phyloP scores from a whole-genome alignment of 106 monocot species.

The Acorus calamus region DNA sequence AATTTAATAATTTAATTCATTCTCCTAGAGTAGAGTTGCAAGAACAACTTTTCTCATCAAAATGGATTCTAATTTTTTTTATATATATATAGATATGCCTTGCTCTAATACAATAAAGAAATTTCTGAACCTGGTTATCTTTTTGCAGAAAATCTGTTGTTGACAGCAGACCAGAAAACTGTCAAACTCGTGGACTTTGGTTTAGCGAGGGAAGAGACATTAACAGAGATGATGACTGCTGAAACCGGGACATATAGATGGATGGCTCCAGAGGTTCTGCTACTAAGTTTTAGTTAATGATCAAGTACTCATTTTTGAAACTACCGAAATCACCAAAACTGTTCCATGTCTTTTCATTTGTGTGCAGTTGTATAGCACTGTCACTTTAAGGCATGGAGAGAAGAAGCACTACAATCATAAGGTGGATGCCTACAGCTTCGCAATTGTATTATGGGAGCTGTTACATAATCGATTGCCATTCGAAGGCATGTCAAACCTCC shows the following conservation, averaged over 20 bases:
- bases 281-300: background rate
- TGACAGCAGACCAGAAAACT: constrained; percentile 85
- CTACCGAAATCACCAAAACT: background rate
- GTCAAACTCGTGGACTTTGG: constrained; percentile 98
- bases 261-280: constrained; percentile 97
- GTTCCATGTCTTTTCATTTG: background rate
- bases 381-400: constrained; percentile 94
- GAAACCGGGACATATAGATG: constrained; percentile 98
- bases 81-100: too few species aligned
- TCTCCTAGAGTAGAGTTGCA: too few species aligned
- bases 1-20: too few species aligned
- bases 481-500: constrained; percentile 98
- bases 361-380: constrained; percentile 88
- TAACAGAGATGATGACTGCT: constrained; percentile 99
- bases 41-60: too few species aligned
- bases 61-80: too few species aligned
- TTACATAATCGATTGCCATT: constrained; percentile 88
- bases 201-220: constrained; percentile 87
- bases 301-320: background rate
- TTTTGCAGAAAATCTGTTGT: constrained; percentile 69
- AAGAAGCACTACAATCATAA: constrained; percentile 99
- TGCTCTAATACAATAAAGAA: too few species aligned
- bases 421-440: constrained; percentile 97
- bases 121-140: background rate
- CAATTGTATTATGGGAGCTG: constrained; percentile 94